Conservation (phyloP, 179 eudicot genomes). For the Beta macrorhiza region DNA sequence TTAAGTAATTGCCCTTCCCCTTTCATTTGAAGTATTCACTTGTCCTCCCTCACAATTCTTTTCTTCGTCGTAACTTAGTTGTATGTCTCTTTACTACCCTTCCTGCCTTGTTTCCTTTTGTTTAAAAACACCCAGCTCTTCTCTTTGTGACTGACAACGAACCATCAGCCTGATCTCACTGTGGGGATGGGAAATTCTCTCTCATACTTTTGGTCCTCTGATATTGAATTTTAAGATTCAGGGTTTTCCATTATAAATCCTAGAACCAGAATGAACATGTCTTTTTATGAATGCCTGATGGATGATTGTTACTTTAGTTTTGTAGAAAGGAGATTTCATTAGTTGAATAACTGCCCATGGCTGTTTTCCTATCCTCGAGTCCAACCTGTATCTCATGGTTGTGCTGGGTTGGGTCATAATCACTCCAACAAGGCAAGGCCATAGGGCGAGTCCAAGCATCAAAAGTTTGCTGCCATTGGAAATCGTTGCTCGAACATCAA, state of each 20-base stretch:
- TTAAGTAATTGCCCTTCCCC: not conserved
- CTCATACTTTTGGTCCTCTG: not conserved
- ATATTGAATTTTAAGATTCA: not conserved
- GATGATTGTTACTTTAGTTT: not conserved
- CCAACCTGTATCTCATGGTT: not conserved
- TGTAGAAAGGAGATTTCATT: not conserved
- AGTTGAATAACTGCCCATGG: not conserved
- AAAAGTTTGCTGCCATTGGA: slow-evolving; percentile 1
- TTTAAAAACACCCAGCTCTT: not conserved
- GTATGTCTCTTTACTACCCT: not conserved
- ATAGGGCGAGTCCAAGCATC: not conserved
- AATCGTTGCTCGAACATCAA: not conserved
- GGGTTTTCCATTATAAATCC: not conserved
- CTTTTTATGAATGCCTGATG: too few relatives aligned
- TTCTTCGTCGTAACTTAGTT: not conserved
- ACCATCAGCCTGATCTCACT: not conserved
- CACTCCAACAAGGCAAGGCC: not conserved
- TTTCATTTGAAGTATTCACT: not conserved
- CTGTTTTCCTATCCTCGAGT: not conserved
- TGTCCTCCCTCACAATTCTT: not conserved
- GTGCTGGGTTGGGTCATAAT: not conserved
- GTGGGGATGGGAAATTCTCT: not conserved
- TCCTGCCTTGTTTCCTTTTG: not conserved
- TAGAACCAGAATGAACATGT: not conserved
- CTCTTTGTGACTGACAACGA: not conserved